Base-by-base conservation (phyloP, 1,139 yeast species). In the Yamadazyma kanchanaburiensis region DNA sequence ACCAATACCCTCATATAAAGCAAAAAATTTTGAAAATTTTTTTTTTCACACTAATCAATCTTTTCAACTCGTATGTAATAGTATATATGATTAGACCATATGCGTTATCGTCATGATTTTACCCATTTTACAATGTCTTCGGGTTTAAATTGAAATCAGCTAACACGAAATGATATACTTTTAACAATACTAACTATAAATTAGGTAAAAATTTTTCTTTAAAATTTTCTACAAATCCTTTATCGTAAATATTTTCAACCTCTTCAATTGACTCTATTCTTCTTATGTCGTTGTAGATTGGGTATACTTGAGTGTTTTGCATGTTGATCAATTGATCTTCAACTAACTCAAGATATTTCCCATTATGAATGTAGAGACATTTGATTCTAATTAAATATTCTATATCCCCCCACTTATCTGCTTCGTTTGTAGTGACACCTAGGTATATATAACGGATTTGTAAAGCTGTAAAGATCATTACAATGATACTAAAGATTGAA, bases 391-490 rank as follows among this genome's bases (percentile, higher is more conserved):
- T 67, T 38, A 84, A 64, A 28, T 77, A 72, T 34, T 80, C 79
- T 9, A 91, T 67, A 13, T 73, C 79, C 15, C 69, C 77, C 97
- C 97, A 91, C 54, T 91, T 91, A 29, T 70, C 77, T 8, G 79
- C 64, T 56, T 91, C 98, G 49, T 85, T 89, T 2, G 96, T 87
- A n/a, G 97, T 88, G 43, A 83, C 83, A 0, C 98, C 98, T 23
- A 80, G 65, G 43, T 75, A 78, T 3, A 86, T 60, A 46, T 79
- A 73, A 33, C 76, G 58, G 14, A 82, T 24, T 42, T 86, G 95
- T 40, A 83, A 72, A 2, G 53, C 58, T 0, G 79, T 50, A 52
- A 89, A 89, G 26, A 77, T 62, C 0, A 58, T 42, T 8, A 80
- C 69, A 8, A 87, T 61, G 0, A 80, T 49, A 8, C 70, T 58